Base-by-base conservation (phyloP, 202 grass and related monocot species). In the Schoenoplectus triqueter region DNA sequence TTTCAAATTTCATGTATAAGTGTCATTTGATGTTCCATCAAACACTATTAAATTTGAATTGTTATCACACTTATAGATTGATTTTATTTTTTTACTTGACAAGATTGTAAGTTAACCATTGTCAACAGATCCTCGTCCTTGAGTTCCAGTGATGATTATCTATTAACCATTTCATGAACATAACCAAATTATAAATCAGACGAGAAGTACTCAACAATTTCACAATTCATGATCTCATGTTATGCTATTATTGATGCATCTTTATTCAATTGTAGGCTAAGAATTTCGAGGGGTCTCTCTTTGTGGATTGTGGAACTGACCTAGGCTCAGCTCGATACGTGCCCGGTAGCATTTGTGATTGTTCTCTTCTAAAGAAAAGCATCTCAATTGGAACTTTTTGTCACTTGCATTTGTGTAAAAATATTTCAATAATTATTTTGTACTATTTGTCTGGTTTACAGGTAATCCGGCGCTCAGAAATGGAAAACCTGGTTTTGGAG, bases 261-360 rank as follows among this genome's bases (percentile, higher is more conserved):
- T 75, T 14, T 49, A 13, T 31, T 84, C 89, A 64, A 88, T 50
- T 92, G 85, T 84, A 99, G 96, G 89, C 87, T 39, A 99, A 94
- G 61, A 88, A 94, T 86, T 84, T 99, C 0, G 90, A 94, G 82
- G 91, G 91, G 73, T 92, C 91, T 64, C 57, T 99, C 84, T 99
- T 95, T 90, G 85, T 99, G 88, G 96, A 99, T 49, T 94, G 90
- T 48, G 96, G 96, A 65, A 95, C 88, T 55, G 96, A 99, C 85
- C 92, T 99, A 82, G 91, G 91, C 84, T 94, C 93, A 60, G 91
- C 88, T 92, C 85, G 90, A 42, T 88, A 91, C 76, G 96, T 99
- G 39, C 96, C 96, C 76, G 93, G 96, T 99, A 94, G 46, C 59
- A 42, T 57, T 13, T 48, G 67, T 59, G 22, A 51, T 63, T 91